Evolutionary conservation across 2,329 filamentous ascomycete species (phyloP).

Genomic region (Nemania serpens): DNA sequence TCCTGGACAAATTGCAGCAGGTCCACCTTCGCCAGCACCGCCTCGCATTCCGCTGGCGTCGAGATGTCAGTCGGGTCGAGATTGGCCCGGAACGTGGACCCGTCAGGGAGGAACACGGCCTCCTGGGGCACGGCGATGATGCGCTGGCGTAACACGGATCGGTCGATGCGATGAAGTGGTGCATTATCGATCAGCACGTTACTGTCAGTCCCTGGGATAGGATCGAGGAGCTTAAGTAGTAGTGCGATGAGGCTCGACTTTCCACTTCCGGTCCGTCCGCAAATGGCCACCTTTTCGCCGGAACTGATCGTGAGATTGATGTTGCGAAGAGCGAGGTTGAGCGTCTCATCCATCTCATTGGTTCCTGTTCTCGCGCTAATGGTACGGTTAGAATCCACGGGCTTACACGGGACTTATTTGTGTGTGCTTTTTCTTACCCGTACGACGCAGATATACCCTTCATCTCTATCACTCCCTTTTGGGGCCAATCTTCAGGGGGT

Average conservation of each 20-base stretch:
- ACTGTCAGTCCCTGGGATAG: conserved; percentile 27
- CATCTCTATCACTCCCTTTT: conserved; percentile 33
- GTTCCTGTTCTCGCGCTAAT: conserved; percentile 6
- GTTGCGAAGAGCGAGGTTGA: conserved; percentile 34
- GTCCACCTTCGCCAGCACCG: conserved; percentile 33
- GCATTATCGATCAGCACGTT: conserved; percentile 44
- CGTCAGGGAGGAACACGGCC: conserved; percentile 47
- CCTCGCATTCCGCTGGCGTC: conserved; percentile 28
- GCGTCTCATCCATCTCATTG: conserved; percentile 3
- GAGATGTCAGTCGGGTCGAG: conserved; percentile 40
- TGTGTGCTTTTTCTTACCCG: conserved; percentile 2
- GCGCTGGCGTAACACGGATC: conserved; percentile 43
- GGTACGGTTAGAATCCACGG: conserved; percentile 2
- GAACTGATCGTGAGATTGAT: conserved; percentile 2
- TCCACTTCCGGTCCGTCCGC: conserved; percentile 41
- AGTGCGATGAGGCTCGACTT: conserved; percentile 49
- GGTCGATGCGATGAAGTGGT: conserved; percentile 40
- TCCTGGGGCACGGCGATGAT: conserved; percentile 52
- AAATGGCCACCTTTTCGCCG: conserved; percentile 20
- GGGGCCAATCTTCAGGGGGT: conserved; percentile 38
- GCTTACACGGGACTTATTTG: background rate
- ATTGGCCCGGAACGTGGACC: conserved; percentile 41
- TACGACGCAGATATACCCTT: conserved; percentile 39
- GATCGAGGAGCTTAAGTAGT: conserved; percentile 48
- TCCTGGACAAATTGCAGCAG: conserved; percentile 34